Evolutionary conservation across 1,139 yeast species (phyloP).

Genomic region (Trichomonascaceae sp.): DNA sequence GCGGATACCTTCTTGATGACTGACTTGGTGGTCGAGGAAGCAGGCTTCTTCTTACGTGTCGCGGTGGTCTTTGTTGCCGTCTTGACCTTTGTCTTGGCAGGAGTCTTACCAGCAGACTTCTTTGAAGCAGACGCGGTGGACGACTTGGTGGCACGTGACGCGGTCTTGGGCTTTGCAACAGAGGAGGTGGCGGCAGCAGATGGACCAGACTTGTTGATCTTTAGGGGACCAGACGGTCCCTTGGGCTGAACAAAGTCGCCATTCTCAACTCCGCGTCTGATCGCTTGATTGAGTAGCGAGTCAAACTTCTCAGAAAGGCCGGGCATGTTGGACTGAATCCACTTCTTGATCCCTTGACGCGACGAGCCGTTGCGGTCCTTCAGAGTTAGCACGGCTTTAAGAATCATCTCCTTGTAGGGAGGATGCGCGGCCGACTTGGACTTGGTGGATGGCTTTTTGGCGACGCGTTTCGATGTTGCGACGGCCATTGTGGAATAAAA

Average conservation of each 20-base stretch:
- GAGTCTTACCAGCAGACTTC: slow-evolving; percentile 15
- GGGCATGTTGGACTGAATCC: slow-evolving; percentile 48
- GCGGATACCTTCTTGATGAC: slow-evolving; percentile 16
- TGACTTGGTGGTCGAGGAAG: slow-evolving; percentile 19
- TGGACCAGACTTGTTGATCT: slow-evolving; percentile 35
- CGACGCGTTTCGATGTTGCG: slow-evolving; percentile 6
- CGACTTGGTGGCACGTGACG: slow-evolving; percentile 16
- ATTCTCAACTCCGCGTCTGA: slow-evolving; percentile 66
- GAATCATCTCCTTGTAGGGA: slow-evolving; percentile 51
- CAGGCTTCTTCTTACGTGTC: slow-evolving; percentile 12
- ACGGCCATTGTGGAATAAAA: slow-evolving; percentile 12
- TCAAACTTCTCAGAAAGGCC: slow-evolving; percentile 56
- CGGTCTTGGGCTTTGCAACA: slow-evolving; percentile 6
- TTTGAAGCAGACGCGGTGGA: slow-evolving; percentile 10
- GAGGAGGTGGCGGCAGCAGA: slow-evolving; percentile 13
- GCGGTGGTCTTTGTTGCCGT: slow-evolving; percentile 16
- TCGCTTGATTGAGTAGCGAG: slow-evolving; percentile 60
- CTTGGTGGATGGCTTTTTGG: slow-evolving; percentile 11
- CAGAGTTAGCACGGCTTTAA: slow-evolving; percentile 51
- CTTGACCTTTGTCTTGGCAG: slow-evolving; percentile 13
- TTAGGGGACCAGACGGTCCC: slow-evolving; percentile 74
- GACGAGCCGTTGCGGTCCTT: slow-evolving; percentile 77
- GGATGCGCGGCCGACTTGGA: slow-evolving; percentile 25
- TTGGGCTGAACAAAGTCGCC: slow-evolving; percentile 79
- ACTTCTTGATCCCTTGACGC: slow-evolving; percentile 67